Base-by-base conservation (phyloP, 2,329 filamentous ascomycete genomes). In the Phialocephala subalpina region DNA sequence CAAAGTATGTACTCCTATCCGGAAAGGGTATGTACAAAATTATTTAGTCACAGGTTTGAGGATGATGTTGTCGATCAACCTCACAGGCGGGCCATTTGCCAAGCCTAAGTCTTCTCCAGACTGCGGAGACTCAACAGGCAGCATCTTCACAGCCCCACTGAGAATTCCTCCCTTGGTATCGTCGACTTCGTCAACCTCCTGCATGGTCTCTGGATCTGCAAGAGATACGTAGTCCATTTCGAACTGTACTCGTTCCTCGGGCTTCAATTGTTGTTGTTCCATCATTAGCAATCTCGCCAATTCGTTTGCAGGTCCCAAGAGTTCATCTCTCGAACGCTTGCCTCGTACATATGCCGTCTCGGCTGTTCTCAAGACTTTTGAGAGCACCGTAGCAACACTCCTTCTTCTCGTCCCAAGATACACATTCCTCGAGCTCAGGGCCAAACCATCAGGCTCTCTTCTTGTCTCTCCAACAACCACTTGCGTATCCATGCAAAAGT, bases 61-160 rank as follows among this genome's bases (percentile, higher is more conserved):
- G 62, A 97, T 90, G 70, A 98, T 90, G 75, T 99, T 99, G 76
- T 99, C 96, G 77, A 99, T 97, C 78, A 99, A 81, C 68, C 96
- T 85, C 57, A 99, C 96, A 0, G 89, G 78, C 18, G 92, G 92
- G 1, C 90, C 90, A 3, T 88, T 90, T 63, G 87, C 85, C 67
- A 87, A 88, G 3, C 94, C 94, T 29, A 94, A 78, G 70, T 94
- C 89, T 77, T 98, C 94, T 0, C 86, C 92, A 6, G 87, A 81
- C 58, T 83, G 84, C 0, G 90, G 84, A 60, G 87, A 84, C 75
- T 97, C 92, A 1, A 97, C 82, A 0, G 94, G 92, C 55, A 93
- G 77, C 91, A 99, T 97, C 80, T 92, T 96, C 65, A 99, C 83
- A 0, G 96, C 96, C 3, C 93, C 94, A 76, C 95, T 98, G 64